Evolutionary conservation across 345 rosid species (phyloP), one percentile per base, ranked within the genome.

Genomic region (Brassica cretica): DNA sequence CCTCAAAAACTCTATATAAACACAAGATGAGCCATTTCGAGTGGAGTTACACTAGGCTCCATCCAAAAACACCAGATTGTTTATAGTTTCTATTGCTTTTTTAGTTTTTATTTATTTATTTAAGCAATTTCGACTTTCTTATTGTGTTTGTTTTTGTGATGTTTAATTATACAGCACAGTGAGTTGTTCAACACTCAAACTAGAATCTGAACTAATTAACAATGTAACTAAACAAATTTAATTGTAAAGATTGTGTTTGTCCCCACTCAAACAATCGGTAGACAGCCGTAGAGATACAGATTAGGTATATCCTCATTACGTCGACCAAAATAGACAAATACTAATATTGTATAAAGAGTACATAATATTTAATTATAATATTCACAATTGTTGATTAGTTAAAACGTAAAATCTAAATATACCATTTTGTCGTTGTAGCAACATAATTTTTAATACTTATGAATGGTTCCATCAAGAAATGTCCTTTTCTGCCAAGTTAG

Each of bases 151-250:
- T 21, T 21, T 21, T 21, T 21, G 3, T 75, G 64, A 8, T 46
- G 76, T 24, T 35, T 55, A 44, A 64, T 70, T 35, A 67, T n/a
- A 68, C 27, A 61, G 53, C 79, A 80, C 53, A 68, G 55, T 82
- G 84, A 85, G 88, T 77, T 84, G 88, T 80, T 68, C 76, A 69
- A 80, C 82, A 75, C 73, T 82, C 84, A 62, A 74, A 76, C 81
- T 29, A 59, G 55, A 41, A 44, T 64, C 62, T 27, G 37, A 35
- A 71, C 71, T 63, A 53, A 76, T 76, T 67, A 35, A 51, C 46
- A 51, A 62, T 56, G 11, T 29, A 18, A 64, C 64, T 70, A 70
- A 55, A 75, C 39, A 55, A 74, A 46, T 60, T n/a, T 32, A 60
- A 71, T 77, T 74, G 75, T 72, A 82, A 86, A 82, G 85, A 82